Conservation (phyloP, 2,329 filamentous ascomycete species). For the Cryphonectria naterciae region DNA sequence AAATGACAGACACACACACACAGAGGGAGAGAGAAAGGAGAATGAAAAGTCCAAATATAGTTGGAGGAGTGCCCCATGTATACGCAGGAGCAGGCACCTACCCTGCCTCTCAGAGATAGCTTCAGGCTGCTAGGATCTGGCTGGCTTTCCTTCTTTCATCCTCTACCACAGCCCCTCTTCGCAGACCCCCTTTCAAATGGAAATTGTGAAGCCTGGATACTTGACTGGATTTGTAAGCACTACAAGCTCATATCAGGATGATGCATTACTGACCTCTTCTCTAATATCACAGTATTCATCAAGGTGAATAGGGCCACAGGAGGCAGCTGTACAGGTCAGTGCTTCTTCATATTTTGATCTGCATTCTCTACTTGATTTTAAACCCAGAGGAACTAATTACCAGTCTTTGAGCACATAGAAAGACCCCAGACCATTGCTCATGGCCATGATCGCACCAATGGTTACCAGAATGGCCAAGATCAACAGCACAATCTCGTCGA, state of each 20-base stretch:
- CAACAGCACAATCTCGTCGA: slow-evolving; percentile 19
- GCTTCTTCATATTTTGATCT: background rate
- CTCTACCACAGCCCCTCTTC: too few relatives aligned
- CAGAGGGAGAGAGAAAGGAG: too few relatives aligned
- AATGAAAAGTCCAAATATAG: too few relatives aligned
- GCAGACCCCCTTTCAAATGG: too few relatives aligned
- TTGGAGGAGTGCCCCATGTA: too few relatives aligned
- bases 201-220: too few relatives aligned
- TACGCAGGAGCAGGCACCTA: background rate
- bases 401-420: background rate
- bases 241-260: background rate
- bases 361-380: background rate
- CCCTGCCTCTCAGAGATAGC: background rate
- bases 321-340: background rate
- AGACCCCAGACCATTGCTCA: background rate
- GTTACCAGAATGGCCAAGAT: background rate
- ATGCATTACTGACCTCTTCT: background rate
- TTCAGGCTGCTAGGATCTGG: too few relatives aligned
- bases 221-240: too few relatives aligned
- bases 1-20: too few relatives aligned
- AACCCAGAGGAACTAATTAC: background rate
- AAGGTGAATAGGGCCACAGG: background rate
- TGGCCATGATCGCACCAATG: background rate
- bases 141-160: too few relatives aligned
- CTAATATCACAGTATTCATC: background rate